Percentiles rank a stretch among this genome's conserved stretches.
Evolutionary conservation across 495 filamentous ascomycete genomes (phyloP).

Genomic region (Aspergillus nanangensis): DNA sequence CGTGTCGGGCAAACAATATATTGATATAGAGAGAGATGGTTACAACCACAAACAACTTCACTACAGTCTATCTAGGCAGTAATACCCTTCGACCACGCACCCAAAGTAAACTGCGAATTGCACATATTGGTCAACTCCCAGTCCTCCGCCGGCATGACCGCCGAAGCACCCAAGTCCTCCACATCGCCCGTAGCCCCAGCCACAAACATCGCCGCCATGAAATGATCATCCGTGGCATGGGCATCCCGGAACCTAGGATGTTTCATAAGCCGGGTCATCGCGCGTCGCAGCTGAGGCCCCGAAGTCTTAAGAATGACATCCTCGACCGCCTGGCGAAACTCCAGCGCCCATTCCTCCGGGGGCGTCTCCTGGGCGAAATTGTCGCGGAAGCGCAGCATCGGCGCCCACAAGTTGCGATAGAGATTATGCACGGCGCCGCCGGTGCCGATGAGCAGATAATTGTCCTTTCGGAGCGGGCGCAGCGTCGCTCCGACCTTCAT

Average conservation of each 20-base stretch:
- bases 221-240: constrained; percentile 62
- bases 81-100: constrained; percentile 18
- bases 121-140: constrained; percentile 66
- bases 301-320: constrained; percentile 47
- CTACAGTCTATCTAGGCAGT: constrained; percentile 1
- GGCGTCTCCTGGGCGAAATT: constrained; percentile 55
- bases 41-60: not conserved
- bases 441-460: constrained; percentile 54
- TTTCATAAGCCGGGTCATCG: constrained; percentile 56
- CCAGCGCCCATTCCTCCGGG: constrained; percentile 51
- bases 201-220: constrained; percentile 55
- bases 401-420: constrained; percentile 57
- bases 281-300: constrained; percentile 42
- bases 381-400: constrained; percentile 54
- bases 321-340: constrained; percentile 57
- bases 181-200: constrained; percentile 48
- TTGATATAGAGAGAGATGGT: too few species aligned
- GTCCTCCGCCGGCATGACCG: constrained; percentile 48
- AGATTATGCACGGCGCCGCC: constrained; percentile 62
- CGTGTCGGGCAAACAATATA: too few species aligned
- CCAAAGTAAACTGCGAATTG: constrained; percentile 55
- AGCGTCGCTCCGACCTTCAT: constrained; percentile 49
- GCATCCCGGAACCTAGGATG: constrained; percentile 56
- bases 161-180: constrained; percentile 40
- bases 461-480: constrained; percentile 43